Base-by-base conservation (phyloP, 2,329 filamentous ascomycete species). In the Aureobasidium mangrovei region DNA sequence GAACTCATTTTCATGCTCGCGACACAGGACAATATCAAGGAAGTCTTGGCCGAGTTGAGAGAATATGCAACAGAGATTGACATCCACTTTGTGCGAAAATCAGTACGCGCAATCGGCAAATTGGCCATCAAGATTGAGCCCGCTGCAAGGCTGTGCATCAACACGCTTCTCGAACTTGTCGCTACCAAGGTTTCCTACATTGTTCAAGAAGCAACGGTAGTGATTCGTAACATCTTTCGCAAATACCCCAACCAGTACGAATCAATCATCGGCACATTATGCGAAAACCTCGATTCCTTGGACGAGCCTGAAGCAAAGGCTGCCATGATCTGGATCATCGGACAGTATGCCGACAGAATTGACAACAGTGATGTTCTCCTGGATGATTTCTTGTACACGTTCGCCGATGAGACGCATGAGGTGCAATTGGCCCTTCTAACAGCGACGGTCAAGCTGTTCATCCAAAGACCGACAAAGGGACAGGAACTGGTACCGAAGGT, bases 161-260 rank as follows among this genome's bases (percentile, higher is more conserved):
- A 91, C 65, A 85, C 94, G 4, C 77, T 98, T 0, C 78, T 98
- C 24, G 90, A 96, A 59, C 80, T 98, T 39, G 93, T 98, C 44
- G 86, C 91, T 29, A 97, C 93, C n/a, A 97, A 97, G 72, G 85
- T 98, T 53, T 94, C 91, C 0, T 98, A 98, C 67, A 98, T 98
- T 61, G 93, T 98, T 1, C 93, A 98, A 71, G 93, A 98, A 75
- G 93, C 93, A 12, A 98, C 93, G 0, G 93, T 98, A 4, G 93
- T 98, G 28, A 98, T 98, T 66, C 86, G 90, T 61, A 98, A 98
- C 70, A 98, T 98, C 65, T 98, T 98, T 79, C 85, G 93, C 62
- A 97, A 97, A 73, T 98, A 98, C 65, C 93, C 93, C 7, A 96
- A 98, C 68, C 89, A 96, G 68, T 98, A 98, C 71, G 93, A 98